These are phyloP conservation scores for Alternaria incomplexa DNA, from an alignment of 2,329 filamentous ascomycete species.

Conservation along the genomic window DNA sequence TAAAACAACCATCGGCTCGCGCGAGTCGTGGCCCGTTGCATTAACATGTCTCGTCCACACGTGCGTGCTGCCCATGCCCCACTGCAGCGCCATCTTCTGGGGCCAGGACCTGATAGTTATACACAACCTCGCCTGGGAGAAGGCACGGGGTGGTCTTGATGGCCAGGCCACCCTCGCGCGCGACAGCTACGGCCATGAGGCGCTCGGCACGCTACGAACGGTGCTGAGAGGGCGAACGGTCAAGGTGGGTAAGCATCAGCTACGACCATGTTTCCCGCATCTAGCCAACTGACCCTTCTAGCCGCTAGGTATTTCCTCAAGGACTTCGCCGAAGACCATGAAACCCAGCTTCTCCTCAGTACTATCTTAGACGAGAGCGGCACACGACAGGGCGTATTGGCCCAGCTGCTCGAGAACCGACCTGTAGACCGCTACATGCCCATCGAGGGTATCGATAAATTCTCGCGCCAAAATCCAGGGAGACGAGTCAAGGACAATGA, in stretches of 20 bases:
- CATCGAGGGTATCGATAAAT: conserved; percentile 31
- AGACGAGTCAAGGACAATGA: conserved; percentile 13
- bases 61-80: conserved; percentile 50
- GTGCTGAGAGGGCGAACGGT: conserved; percentile 44
- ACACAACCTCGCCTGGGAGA: conserved; percentile 52
- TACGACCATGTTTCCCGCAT: not conserved
- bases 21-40: conserved; percentile 44
- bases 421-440: conserved; percentile 32
- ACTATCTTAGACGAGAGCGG: conserved; percentile 41
- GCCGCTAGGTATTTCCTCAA: conserved; percentile 37
- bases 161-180: conserved; percentile 46
- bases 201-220: conserved; percentile 42
- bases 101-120: conserved; percentile 46
- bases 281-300: conserved; percentile 18
- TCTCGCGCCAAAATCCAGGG: conserved; percentile 18
- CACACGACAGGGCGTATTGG: conserved; percentile 39
- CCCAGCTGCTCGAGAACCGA: conserved; percentile 35
- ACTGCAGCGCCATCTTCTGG: conserved; percentile 54
- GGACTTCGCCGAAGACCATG: conserved; percentile 12
- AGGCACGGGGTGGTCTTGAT: conserved; percentile 38
- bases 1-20: conserved; percentile 39
- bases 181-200: conserved; percentile 41
- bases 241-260: conserved; percentile 46
- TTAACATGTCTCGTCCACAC: conserved; percentile 41
- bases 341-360: conserved; percentile 38